Evolutionary conservation across 805 yeast species (phyloP).

Genomic region (Yarrowia yakushimensis): DNA sequence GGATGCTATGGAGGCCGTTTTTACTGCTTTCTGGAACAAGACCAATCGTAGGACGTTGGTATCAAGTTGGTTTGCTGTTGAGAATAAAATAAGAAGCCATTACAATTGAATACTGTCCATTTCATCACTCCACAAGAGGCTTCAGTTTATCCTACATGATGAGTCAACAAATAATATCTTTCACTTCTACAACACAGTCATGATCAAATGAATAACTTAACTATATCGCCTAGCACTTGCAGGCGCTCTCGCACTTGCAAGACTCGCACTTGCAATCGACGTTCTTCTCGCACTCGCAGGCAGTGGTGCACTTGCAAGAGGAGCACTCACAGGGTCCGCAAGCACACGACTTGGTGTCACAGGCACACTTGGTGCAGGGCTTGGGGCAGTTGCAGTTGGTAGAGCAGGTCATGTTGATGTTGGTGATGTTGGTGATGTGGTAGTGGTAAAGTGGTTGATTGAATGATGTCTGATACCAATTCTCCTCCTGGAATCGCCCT

Average conservation of each 20-base stretch:
- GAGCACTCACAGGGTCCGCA: conserved; percentile 16
- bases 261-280: conserved; percentile 22
- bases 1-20: too few relatives aligned
- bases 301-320: conserved; percentile 5
- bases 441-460: too few relatives aligned
- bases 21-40: too few relatives aligned
- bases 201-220: neutral
- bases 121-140: too few relatives aligned
- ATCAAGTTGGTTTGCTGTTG: too few relatives aligned
- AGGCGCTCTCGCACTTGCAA: conserved; percentile 23
- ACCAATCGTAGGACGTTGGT: too few relatives aligned
- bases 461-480: neutral
- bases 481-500: too few relatives aligned
- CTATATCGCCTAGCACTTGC: conserved; percentile 21
- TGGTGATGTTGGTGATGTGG: neutral
- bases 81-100: too few relatives aligned
- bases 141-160: too few relatives aligned
- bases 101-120: too few relatives aligned
- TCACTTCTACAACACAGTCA: too few relatives aligned
- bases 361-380: conserved; percentile 25
- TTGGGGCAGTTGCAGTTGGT: conserved; percentile 26
- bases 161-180: too few relatives aligned
- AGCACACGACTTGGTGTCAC: conserved; percentile 19
- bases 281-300: conserved; percentile 20
- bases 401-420: conserved; percentile 25